Evolutionary conservation across 129 eudicot species (phyloP), one percentile per base, ranked within the genome.

Genomic region (Artemisia argyi): DNA sequence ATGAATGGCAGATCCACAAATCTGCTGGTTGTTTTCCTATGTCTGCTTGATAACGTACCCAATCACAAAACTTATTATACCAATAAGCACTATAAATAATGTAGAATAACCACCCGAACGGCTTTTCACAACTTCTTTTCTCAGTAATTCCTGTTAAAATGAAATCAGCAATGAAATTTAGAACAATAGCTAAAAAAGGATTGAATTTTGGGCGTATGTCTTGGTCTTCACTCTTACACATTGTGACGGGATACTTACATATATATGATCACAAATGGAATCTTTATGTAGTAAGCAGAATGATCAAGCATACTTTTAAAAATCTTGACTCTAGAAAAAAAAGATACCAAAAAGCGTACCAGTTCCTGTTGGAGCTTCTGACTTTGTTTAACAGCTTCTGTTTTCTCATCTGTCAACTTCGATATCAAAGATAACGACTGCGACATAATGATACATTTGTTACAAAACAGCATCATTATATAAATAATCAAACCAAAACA

Each of bases 381-480:
- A 56, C 56, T 90, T 79, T 90, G 86, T 79, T 84, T 80, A 76
- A 80, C n/a, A 71, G 92, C 95, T 73, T 84, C 76, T 70, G 76
- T 78, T 80, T 84, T 94, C 88, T 94, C 98, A 66, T 94, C 88
- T 15, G 89, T 88, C 86, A 94, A 76, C 89, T 77, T 94, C 20
- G 95, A 89, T 65, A 87, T 81, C 73, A 78, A 12, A 64, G 92
- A 75, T 79, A 68, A 22, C 22, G 73, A 66, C 94, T 89, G 85
- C 73, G 57, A 47, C 35, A 62, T 30, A 47, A 46, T 26, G 12
- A 51, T 46, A 60, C 11, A 48, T 15, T 68, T 17, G 54, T 60
- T 60, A 74, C 66, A 11, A 62, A 10, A 57, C 4, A 24, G 12
- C 30, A 52, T 24, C 16, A 11, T 7, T 26, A 7, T 53, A 22